Evolutionary conservation across 495 filamentous ascomycete genomes (phyloP).

Genomic region (Penicillium psychrofluorescens): DNA sequence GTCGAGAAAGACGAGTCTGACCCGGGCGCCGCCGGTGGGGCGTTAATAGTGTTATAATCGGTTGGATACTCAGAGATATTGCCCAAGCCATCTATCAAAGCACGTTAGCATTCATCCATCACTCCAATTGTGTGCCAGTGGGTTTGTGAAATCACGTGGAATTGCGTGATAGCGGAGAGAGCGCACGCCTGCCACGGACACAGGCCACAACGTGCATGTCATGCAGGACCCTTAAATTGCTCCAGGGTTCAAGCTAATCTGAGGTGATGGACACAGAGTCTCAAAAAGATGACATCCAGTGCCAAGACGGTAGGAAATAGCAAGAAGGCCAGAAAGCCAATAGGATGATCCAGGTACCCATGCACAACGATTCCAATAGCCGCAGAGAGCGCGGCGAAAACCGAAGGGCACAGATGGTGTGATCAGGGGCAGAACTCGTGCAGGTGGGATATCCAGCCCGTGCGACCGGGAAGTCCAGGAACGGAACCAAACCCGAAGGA

Average conservation of each 20-base stretch:
- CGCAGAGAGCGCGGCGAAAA: constrained; percentile 1
- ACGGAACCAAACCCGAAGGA: constrained; percentile 2
- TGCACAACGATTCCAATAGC: constrained; percentile 1
- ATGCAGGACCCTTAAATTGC: constrained; percentile 11
- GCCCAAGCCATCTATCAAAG: constrained; percentile 24
- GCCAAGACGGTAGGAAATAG: not conserved
- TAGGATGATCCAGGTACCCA: not conserved
- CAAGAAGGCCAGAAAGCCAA: not conserved
- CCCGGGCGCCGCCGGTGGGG: constrained; percentile 13
- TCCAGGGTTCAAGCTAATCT: constrained; percentile 3
- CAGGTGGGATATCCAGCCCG: not conserved
- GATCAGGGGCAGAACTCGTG: constrained; percentile 6
- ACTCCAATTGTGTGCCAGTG: no score
- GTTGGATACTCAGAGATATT: constrained; percentile 29
- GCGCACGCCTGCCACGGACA: constrained; percentile 14
- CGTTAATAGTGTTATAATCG: constrained; percentile 21
- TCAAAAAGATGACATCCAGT: constrained; percentile 10
- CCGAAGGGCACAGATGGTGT: constrained; percentile 5
- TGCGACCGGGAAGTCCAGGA: constrained; percentile 9
- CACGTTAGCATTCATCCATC: not conserved
- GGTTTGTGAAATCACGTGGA: constrained; percentile 26
- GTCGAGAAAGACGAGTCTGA: constrained; percentile 23
- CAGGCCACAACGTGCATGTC: constrained; percentile 8
- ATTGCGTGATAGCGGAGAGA: constrained; percentile 30
- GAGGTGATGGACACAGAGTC: not conserved